Evolutionary conservation across 148 eudicot genomes (phyloP).

Genomic region (Rhododendron ovatum): DNA sequence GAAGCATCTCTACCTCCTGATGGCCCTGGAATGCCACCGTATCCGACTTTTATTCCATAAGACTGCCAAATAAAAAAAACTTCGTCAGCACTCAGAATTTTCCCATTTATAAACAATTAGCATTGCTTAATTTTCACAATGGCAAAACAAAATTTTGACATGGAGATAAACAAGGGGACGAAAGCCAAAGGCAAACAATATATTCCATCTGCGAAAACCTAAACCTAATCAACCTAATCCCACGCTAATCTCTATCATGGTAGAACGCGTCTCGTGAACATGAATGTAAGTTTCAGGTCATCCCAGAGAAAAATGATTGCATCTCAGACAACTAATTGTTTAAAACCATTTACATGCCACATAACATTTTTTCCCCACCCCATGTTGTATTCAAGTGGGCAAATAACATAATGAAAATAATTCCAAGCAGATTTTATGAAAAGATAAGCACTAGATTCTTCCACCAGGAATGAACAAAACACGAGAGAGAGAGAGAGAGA

Average conservation of each 20-base stretch:
- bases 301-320: not conserved
- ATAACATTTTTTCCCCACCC: not conserved
- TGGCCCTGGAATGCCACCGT: constrained; percentile 84
- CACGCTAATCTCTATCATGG: not conserved
- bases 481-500: not conserved
- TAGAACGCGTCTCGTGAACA: not conserved
- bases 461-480: not conserved
- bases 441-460: not conserved
- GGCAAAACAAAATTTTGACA: not conserved
- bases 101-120: not conserved
- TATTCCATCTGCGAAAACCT: not conserved
- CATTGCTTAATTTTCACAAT: not conserved
- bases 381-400: not conserved
- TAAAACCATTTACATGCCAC: not conserved
- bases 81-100: not conserved
- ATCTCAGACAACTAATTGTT: not conserved
- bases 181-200: not conserved
- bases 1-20: constrained; percentile 73
- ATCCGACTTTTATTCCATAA: constrained; percentile 88
- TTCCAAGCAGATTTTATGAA: not conserved
- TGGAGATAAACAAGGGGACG: not conserved
- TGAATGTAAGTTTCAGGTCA: not conserved
- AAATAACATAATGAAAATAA: not conserved
- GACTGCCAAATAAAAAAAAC: constrained; percentile 40
- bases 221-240: not conserved